Evolutionary conservation across 2,329 filamentous ascomycete genomes (phyloP), one percentile per base, ranked within the genome.

Genomic region (Trichothecium sympodiale): DNA sequence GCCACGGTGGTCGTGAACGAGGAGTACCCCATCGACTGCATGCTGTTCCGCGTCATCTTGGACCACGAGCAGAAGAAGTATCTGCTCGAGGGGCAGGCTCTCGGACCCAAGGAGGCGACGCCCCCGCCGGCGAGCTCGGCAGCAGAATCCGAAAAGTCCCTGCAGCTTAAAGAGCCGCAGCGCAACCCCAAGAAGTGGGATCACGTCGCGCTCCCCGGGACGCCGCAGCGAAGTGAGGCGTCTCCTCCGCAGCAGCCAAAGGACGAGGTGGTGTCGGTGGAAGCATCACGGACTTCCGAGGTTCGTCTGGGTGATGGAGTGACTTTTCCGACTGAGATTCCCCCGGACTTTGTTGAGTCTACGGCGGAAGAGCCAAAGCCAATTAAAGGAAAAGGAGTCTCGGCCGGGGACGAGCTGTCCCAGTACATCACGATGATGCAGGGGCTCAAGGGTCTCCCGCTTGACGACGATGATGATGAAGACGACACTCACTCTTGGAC

Each of bases 11-110:
- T 94, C 3, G 77, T 87, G 9, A 80, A 77, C 38, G 78, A 83
- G 33, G 60, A 65, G 1, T 89, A 81, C 46, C 73, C 79, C 1
- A 59, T 80, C 3, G 80, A 87, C 38, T 87, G 81, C 43, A 68
- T 84, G 27, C 58, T 61, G 26, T 77, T 73, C 42, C 61, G 65
- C 5, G 56, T 59, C 1, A 42, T 86, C 1, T 55, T 84, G 13
- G 74, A 83, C 42, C 65, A 71, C 5, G 57, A 58, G 3, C 74
- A 78, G 44, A 54, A 55, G 17, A 70, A 71, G 32, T 91, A 85
- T 48, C 58, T 52, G 39, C 65, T 83, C 17, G 51, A 50, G 35
- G 83, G 70, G 29, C 62, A 59, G 49, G 57, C 63, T 41, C 49
- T 29, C 10, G 20, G 10, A 25, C 18, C 8, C 5, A 28, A 32